Evolutionary conservation across 2,329 filamentous ascomycete genomes (phyloP).

Genomic region (Fusarium verticillioides): DNA sequence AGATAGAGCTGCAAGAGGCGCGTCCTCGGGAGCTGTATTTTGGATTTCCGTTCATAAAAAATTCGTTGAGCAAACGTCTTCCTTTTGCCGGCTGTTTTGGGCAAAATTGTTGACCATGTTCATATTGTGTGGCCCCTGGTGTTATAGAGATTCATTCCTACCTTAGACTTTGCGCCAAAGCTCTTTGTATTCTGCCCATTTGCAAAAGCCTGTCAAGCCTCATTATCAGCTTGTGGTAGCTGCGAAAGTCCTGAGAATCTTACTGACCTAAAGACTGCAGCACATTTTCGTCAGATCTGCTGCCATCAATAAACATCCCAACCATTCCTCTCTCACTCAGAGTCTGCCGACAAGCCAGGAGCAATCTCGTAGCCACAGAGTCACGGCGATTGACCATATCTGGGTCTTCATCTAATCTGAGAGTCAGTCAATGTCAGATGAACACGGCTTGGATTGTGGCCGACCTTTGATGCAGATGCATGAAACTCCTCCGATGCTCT

Average conservation of each 20-base stretch:
- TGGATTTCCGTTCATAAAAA: not conserved
- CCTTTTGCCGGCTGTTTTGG: not conserved
- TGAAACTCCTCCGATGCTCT: constrained; percentile 66
- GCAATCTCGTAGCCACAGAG: constrained; percentile 62
- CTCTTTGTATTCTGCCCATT: constrained; percentile 68
- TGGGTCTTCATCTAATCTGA: constrained; percentile 55
- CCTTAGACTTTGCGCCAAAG: constrained; percentile 58
- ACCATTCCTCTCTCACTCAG: constrained; percentile 62
- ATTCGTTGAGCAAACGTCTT: not conserved
- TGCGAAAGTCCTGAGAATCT: not conserved
- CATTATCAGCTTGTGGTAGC: constrained; percentile 10
- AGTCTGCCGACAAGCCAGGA: constrained; percentile 62
- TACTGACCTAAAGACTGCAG: constrained; percentile 64
- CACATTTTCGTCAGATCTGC: constrained; percentile 61
- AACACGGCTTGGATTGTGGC: constrained; percentile 41
- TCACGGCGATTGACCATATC: constrained; percentile 58
- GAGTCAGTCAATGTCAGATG: constrained; percentile 11
- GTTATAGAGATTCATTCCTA: constrained; percentile 23
- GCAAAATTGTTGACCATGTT: not conserved
- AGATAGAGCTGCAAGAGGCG: not conserved
- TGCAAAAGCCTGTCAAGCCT: constrained; percentile 60
- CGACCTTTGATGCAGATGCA: constrained; percentile 69
- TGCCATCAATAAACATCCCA: constrained; percentile 65
- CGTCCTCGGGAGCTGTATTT: not conserved
- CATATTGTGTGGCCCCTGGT: not conserved